Base-by-base conservation (phyloP, 1,284 basidiomycete genomes). In the Fomitopsis schrenkii region DNA sequence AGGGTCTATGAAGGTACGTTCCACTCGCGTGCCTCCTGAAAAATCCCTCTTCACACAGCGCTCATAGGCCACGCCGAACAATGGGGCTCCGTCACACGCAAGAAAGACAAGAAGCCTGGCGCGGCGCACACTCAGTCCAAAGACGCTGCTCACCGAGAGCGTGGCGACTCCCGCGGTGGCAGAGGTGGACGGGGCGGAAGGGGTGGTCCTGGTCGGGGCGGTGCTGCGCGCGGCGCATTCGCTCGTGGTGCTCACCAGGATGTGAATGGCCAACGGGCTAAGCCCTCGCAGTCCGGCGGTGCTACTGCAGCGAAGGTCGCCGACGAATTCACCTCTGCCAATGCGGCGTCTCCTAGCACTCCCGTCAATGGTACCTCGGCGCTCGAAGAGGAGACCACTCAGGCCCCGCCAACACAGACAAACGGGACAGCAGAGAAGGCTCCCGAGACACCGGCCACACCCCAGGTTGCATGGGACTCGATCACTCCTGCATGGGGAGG, bases 51-150 rank as follows among this genome's bases (percentile, higher is more conserved):
- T 54, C 35, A 54, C 35, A 22, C 14, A 9, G 35, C 8, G 5
- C 53, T 33, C 9, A 26, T 71, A 94, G 93, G 93, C 70, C 83
- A 83, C 66, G 90, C 83, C 50, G 84, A 89, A 73, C 92, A 92
- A 75, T 96, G 94, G 91, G 92, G 87, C 52, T 86, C 91, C 54
- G 93, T 95, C 66, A 87, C 86, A 67, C 87, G 85, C 74, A 95
- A 95, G 85, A 95, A 94, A 80, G 88, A 92, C 73, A 94, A 93
- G 81, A 91, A 90, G 68, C 46, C 74, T 1, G 59, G 67, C 65
- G 62, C 62, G 68, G 65, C 68, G 76, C 76, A 63, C 22, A 65
- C 68, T 66, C 79, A 68, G 62, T 69, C 82, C 45, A 88, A 85
- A 74, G 82, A 87, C 33, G 76, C 75, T 65, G 56, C 64, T 57